Evolutionary conservation across 352 stramenopile species (phyloP), one percentile per base, ranked within the genome.

Genomic region (Thraustotheca clavata): DNA sequence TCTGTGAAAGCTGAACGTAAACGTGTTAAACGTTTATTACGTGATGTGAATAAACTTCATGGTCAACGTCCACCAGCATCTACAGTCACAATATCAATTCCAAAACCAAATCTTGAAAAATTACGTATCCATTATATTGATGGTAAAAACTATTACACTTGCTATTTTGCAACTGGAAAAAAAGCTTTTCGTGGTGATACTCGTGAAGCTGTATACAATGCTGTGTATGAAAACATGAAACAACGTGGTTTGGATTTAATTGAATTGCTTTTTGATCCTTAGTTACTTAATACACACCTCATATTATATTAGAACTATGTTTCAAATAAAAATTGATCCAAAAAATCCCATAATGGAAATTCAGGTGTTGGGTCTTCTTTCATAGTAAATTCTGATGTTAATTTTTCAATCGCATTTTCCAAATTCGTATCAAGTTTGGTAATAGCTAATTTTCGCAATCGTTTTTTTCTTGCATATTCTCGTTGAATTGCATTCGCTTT

Each of bases 381-480:
- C 14, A 14, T n/a, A n/a, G n/a, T n/a, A n/a, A n/a, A n/a, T n/a
- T n/a, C n/a, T n/a, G n/a, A n/a, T n/a, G n/a, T n/a, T n/a, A n/a
- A n/a, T n/a, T n/a, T n/a, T n/a, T n/a, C n/a, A n/a, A n/a, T n/a
- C n/a, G n/a, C n/a, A n/a, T n/a, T n/a, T n/a, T n/a, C n/a, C n/a
- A n/a, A n/a, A n/a, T n/a, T n/a, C n/a, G n/a, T n/a, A n/a, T n/a
- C n/a, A n/a, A n/a, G n/a, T n/a, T n/a, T 18, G 43, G 7, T 31
- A 11, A 31, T 9, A 24, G 43, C 3, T 3, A 31, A 24, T 24
- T 52, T 24, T 24, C 43, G 71, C 59, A 87, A 48, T 3, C 81
- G 79, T 76, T 91, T 91, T 76, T 91, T 91, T 65, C 77, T 77
- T 63, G 88, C 82, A 49, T 89, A 71, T 67, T 88, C 88, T 71